These are phyloP conservation scores for Penicillium vulpinum DNA, from an alignment of 2,329 filamentous ascomycete genomes.

Conservation along the genomic window DNA sequence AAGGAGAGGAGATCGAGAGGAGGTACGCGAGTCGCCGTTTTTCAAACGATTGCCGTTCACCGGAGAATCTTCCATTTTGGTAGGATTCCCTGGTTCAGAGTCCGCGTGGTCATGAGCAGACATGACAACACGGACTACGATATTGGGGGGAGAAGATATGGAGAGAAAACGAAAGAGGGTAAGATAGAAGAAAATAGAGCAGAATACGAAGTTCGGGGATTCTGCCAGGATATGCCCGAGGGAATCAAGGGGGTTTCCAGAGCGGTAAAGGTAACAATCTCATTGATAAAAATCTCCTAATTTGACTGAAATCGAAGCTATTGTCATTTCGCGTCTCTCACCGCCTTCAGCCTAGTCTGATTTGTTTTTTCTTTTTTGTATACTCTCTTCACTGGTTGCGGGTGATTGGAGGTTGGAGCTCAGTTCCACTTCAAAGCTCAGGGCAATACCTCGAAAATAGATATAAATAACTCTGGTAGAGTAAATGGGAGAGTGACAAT, in stretches of 20 bases:
- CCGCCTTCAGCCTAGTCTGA: slow-evolving; percentile 4
- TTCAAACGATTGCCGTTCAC: slow-evolving; percentile 25
- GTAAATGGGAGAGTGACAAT: no score
- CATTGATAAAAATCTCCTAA: slow-evolving; percentile 11
- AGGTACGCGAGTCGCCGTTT: slow-evolving; percentile 22
- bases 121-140: slow-evolving; percentile 43
- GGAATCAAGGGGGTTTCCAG: slow-evolving; percentile 8
- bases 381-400: no score
- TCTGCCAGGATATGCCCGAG: slow-evolving; percentile 3
- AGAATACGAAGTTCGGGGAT: slow-evolving; percentile 6
- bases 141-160: not conserved
- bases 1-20: slow-evolving; percentile 14
- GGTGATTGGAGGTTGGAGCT: not conserved
- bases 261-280: slow-evolving; percentile 10
- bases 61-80: slow-evolving; percentile 24
- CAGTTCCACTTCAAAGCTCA: not conserved
- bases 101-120: slow-evolving; percentile 44
- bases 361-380: not conserved
- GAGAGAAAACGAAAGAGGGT: not conserved
- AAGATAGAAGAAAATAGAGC: not conserved
- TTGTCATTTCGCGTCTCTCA: slow-evolving; percentile 12
- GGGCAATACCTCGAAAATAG: no score
- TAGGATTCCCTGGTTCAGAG: slow-evolving; percentile 31
- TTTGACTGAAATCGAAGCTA: slow-evolving; percentile 10
- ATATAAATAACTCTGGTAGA: no score